Evolutionary conservation across 176 grass and related monocot species (phyloP).

Genomic region (Thinopyrum elongatum): DNA sequence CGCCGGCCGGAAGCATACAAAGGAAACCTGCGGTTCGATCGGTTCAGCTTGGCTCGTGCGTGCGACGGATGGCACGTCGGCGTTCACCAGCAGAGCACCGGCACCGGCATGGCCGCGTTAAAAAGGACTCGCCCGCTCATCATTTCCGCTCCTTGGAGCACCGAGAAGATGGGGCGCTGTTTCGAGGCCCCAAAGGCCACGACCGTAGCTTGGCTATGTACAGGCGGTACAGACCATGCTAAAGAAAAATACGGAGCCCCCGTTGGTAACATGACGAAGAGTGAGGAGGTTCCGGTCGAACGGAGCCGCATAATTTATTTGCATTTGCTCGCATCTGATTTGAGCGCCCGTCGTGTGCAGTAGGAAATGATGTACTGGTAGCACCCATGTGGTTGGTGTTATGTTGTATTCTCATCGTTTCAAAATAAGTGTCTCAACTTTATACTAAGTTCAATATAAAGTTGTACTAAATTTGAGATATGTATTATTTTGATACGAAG

Average conservation of each 20-base stretch:
- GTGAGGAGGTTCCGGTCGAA: neutral
- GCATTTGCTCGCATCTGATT: neutral
- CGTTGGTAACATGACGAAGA: neutral
- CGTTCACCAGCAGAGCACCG: too few relatives aligned
- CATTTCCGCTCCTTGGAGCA: conserved; percentile 23
- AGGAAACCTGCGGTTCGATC: neutral
- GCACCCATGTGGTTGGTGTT: neutral
- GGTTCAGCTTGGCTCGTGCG: neutral
- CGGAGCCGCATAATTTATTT: neutral
- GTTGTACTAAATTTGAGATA: too few relatives aligned
- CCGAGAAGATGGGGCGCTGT: conserved; percentile 34
- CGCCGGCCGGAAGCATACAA: neutral
- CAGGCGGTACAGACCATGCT: neutral
- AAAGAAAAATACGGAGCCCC: neutral
- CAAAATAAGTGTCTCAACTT: too few relatives aligned
- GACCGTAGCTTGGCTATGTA: neutral
- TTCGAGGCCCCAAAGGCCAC: conserved; percentile 34
- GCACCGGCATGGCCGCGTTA: neutral
- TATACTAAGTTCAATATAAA: too few relatives aligned
- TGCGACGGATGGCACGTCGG: neutral
- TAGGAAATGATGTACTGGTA: neutral
- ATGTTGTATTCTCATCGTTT: too few relatives aligned
- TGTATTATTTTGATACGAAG: too few relatives aligned
- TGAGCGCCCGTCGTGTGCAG: neutral
- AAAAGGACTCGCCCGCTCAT: conserved; percentile 16